Evolutionary conservation across 352 stramenopile genomes (phyloP).

Genomic region (Elongisporangium undulatum): DNA sequence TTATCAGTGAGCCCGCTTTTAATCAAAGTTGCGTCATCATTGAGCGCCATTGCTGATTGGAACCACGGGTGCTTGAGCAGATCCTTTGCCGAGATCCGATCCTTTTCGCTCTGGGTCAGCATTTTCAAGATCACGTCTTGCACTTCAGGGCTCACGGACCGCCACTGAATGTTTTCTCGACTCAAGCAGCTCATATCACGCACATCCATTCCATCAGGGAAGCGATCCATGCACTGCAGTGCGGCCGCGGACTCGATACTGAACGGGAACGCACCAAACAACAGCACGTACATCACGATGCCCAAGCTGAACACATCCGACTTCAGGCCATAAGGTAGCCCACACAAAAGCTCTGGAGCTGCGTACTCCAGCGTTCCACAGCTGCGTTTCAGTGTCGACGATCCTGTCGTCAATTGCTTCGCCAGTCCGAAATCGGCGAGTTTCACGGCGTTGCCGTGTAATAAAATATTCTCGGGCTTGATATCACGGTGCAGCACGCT

Average conservation of each 20-base stretch:
- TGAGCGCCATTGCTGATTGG: constrained; percentile 2
- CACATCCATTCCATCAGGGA: constrained; percentile 55
- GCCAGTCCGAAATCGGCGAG: constrained; percentile 80
- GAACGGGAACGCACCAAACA: constrained; percentile 79
- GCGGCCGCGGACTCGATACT: constrained; percentile 64
- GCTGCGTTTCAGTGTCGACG: constrained; percentile 50
- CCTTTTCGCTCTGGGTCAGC: constrained; percentile 34
- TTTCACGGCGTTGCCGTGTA: constrained; percentile 67
- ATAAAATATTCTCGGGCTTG: constrained; percentile 81
- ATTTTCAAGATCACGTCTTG: constrained; percentile 67
- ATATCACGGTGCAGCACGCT: constrained; percentile 73
- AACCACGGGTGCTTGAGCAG: constrained; percentile 70
- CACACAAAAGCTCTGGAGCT: constrained; percentile 62
- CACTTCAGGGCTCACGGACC: constrained; percentile 35
- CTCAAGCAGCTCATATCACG: constrained; percentile 80
- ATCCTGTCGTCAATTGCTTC: constrained; percentile 44
- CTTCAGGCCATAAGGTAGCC: constrained; percentile 65
- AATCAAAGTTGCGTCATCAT: not conserved
- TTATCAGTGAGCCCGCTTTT: not conserved
- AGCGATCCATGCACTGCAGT: constrained; percentile 60
- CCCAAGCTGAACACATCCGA: constrained; percentile 80
- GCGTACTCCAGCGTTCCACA: constrained; percentile 81
- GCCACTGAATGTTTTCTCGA: constrained; percentile 54
- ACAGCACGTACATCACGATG: constrained; percentile 71
- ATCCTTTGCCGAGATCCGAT: constrained; percentile 61